phyloP scores from a whole-genome alignment of 306 rosid genomes.

The Herpetospermum pedunculosum region DNA sequence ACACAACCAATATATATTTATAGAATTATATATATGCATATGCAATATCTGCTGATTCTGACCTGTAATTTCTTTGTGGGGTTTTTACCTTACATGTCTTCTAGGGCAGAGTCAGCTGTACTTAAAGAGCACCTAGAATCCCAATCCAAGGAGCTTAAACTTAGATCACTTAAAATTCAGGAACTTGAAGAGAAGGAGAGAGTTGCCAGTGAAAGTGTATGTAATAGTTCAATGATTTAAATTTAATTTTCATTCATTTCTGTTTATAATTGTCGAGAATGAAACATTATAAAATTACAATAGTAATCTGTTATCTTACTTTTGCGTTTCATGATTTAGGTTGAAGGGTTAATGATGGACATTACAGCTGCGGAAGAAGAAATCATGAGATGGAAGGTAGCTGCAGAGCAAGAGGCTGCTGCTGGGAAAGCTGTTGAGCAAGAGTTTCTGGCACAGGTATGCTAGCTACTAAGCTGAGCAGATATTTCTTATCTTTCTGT shows the following conservation, averaged over 20 bases:
- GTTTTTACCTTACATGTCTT: conserved; percentile 42
- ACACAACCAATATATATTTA: background rate
- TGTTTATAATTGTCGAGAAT: background rate
- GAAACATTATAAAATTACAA: background rate
- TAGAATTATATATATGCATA: conserved; percentile 7
- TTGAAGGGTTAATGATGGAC: conserved; percentile 98
- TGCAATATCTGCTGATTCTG: conserved; percentile 11
- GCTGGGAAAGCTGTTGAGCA: conserved; percentile 92
- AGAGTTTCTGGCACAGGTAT: conserved; percentile 80
- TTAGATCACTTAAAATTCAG: conserved; percentile 56
- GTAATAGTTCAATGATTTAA: background rate
- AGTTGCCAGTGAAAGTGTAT: conserved; percentile 85
- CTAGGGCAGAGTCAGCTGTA: conserved; percentile 89
- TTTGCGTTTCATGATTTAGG: conserved; percentile 30
- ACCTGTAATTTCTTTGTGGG: conserved; percentile 11
- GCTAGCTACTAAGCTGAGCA: conserved; percentile 5
- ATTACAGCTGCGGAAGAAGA: conserved; percentile 97
- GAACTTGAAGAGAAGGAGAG: conserved; percentile 92
- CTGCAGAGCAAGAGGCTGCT: conserved; percentile 99
- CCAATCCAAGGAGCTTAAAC: conserved; percentile 74
- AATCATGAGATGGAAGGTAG: conserved; percentile 91
- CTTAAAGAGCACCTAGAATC: conserved; percentile 86
- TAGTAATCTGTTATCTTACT: background rate
- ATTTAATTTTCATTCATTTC: background rate
- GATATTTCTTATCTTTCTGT: background rate